Evolutionary conservation across 192 early-diverging fungal species (phyloP).

Genomic region (Chytriomyces hyalinus): DNA sequence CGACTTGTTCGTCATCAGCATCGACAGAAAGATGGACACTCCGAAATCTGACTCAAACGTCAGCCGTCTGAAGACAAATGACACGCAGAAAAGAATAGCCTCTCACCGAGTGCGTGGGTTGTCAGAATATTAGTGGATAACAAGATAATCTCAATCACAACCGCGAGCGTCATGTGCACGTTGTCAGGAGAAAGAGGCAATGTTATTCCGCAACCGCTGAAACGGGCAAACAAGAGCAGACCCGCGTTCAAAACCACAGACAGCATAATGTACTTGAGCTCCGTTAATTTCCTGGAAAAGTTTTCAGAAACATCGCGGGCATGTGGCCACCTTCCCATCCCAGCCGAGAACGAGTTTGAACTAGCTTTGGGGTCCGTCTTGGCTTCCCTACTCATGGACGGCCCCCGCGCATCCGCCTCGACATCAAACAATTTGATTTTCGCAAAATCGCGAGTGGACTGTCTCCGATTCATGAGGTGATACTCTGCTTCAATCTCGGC

Average conservation of each 20-base stretch:
- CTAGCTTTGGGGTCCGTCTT: not conserved
- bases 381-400: not conserved
- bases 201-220: not conserved
- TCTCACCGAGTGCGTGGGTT: conserved; percentile 8
- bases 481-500: too few relatives aligned
- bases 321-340: conserved; percentile 16
- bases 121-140: conserved; percentile 25
- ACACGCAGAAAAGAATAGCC: not conserved
- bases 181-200: conserved; percentile 8
- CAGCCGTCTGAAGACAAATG: not conserved
- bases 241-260: conserved; percentile 9
- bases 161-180: conserved; percentile 17
- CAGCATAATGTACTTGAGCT: not conserved
- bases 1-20: conserved; percentile 30
- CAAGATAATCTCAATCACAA: conserved; percentile 23
- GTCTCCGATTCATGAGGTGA: not conserved
- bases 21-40: conserved; percentile 26
- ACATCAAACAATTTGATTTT: not conserved
- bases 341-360: not conserved
- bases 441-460: not conserved
- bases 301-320: conserved; percentile 31
- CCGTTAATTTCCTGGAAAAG: conserved; percentile 6
- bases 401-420: not conserved
- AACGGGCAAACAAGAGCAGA: not conserved
- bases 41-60: conserved; percentile 5